Evolutionary conservation across 768 basidiomycete genomes (phyloP).

Genomic region (Collybia mongolica): DNA sequence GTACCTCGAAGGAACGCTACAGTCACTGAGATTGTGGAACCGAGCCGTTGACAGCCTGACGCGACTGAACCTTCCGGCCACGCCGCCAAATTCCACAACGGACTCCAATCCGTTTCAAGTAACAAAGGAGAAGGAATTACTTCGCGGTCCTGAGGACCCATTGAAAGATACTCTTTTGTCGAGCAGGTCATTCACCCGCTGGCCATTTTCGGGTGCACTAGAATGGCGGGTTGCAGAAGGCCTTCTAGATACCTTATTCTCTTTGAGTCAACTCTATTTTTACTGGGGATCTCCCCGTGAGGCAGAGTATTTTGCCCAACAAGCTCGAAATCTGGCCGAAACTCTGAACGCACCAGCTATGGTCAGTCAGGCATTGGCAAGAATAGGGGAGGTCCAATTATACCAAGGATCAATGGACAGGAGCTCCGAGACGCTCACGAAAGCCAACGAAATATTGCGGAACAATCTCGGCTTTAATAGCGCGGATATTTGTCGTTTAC

Average conservation of each 20-base stretch:
- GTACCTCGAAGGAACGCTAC: constrained; percentile 58
- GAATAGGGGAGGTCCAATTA: constrained; percentile 69
- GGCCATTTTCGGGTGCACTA: constrained; percentile 47
- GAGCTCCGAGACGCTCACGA: constrained; percentile 51
- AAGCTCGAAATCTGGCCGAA: constrained; percentile 72
- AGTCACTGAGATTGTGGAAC: constrained; percentile 78
- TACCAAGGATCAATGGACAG: constrained; percentile 59
- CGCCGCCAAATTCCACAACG: constrained; percentile 22
- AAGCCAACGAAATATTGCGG: constrained; percentile 45
- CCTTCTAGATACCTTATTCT: constrained; percentile 63
- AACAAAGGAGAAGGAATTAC: constrained; percentile 38
- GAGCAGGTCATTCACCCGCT: constrained; percentile 25
- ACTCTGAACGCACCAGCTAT: constrained; percentile 66
- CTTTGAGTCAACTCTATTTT: constrained; percentile 63
- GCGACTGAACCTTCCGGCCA: constrained; percentile 46
- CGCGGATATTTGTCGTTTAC: constrained; percentile 55
- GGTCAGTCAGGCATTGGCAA: constrained; percentile 61
- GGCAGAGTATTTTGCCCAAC: constrained; percentile 79
- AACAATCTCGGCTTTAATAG: constrained; percentile 54
- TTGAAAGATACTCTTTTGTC: constrained; percentile 16
- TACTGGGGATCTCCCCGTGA: constrained; percentile 80
- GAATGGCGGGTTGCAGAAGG: constrained; percentile 80
- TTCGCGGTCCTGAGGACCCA: constrained; percentile 21
- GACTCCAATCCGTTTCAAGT: constrained; percentile 62
- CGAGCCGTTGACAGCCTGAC: constrained; percentile 69